Evolutionary conservation across 805 yeast genomes (phyloP), one percentile per base, ranked within the genome.

Genomic region (Tetrapisispora namnaoensis): DNA sequence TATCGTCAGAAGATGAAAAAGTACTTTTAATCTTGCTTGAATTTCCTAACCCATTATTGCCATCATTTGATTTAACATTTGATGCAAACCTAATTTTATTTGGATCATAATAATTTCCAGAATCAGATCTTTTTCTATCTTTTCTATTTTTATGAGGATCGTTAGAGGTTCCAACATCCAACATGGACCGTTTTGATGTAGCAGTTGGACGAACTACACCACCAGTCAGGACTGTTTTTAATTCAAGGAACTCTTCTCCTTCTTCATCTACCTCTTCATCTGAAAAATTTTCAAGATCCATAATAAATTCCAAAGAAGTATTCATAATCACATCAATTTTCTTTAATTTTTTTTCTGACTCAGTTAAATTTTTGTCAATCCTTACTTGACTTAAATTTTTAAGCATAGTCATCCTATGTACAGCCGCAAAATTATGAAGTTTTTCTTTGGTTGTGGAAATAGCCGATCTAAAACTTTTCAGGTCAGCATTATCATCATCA

Each of bases 151-250:
- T 28, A 13, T 8, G 6, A 8, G 2, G 1, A 20, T 36, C 34
- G 4, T 14, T 32, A 16, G 32, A n/a, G 4, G 47, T 4, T 17
- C 42, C 44, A 14, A 57, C 60, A 44, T 57, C 60, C 17, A 58
- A 48, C 63, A 61, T 61, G 13, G 60, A 58, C 36, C 51, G 56
- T 42, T 44, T 53, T 4, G 48, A 46, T 28, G 44, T 37, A 45
- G 30, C 48, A 32, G 35, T 40, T 20, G 44, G 42, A n/a, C 52
- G 47, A 28, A 50, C 48, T 24, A 36, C 37, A 27, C 58, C 57
- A 11, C 67, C 68, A 1, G 66, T 61, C 18, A 65, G 48, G 1
- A 58, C 57, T 21, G 53, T 56, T 49, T 57, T 62, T 42, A 65
- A 38, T 17, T 56, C 53, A 4, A 49, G 49, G 37, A 60, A 55